Evolutionary conservation across 805 yeast genomes (phyloP), one percentile per base, ranked within the genome.

Genomic region (Yamadazyma kitorensis): DNA sequence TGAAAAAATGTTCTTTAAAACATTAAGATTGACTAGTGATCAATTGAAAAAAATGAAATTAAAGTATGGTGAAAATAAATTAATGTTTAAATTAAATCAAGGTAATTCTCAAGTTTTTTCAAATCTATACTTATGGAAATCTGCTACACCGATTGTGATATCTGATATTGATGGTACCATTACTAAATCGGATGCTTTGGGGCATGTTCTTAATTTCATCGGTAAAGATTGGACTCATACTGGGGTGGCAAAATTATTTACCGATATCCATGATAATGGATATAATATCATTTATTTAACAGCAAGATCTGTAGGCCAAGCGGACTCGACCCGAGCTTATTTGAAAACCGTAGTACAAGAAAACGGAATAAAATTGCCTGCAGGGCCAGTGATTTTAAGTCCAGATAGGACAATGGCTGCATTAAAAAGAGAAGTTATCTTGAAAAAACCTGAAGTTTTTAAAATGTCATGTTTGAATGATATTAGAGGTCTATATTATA

Each of bases 331-430:
- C 0, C 68, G 98, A 44, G 78, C 85, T 34, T 93, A 93, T 52
- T 64, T 93, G 27, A 68, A 74, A 37, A 83, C 87, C 21, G 80
- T 93, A 15, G 75, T 70, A 19, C 98, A 93, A 55, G 72, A 67
- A 20, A 81, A 79, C 31, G 88, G 87, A 2, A 65, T 72, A 38
- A 72, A 69, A 34, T 60, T 93, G 24, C 98, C 98, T 0, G 55
- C 59, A 5, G 98, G 98, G 0, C 98, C 98, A 0, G 98, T 93
- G 9, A 87, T 93, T 27, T 64, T 93, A 33, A 85, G 95, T 22
- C 98, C 98, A 0, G 98, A 93, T 60, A 63, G 98, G 48, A 91
- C 98, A 0, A 86, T 93, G 67, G 98, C 98, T 3, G 98, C 98
- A 0, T 64, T 93, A 35, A 75, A 76, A 48, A 72, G 98, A 43